Base-by-base conservation (phyloP, 2,329 filamentous ascomycete species). In the Grosmannia huntii region DNA sequence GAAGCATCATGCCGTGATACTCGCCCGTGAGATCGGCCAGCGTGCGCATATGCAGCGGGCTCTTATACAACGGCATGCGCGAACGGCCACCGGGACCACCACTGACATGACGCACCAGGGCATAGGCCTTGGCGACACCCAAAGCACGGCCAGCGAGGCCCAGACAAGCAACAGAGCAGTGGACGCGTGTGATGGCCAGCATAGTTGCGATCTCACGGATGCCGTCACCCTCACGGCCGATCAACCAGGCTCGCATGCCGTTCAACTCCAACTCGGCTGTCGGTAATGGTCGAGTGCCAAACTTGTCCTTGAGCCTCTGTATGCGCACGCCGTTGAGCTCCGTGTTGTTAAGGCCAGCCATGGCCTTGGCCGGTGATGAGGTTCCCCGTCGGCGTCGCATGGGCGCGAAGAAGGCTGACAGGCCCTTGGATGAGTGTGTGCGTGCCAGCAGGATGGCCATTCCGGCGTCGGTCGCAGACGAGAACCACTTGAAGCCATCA, bases 401-500 rank as follows among this genome's bases (percentile, higher is more conserved):
- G 0, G 86, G 86, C 0, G 83, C 83, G 46, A 81, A 77, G 68
- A 90, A 90, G 1, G 80, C 76, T 52, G 77, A 82, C 1, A 88
- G 70, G 0, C 75, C 73, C 2, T 75, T 75, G 2, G 73, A 72
- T 0, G 69, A 67, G 0, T 68, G 63, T 0, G 82, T 86, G 57
- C 77, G 77, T 1, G 86, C 85, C 1, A 89, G 79, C 1, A 87
- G 69, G 5, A 89, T 72, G 0, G 81, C 74, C 76, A 86, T 82
- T 53, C 83, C 74, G 0, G 79, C 78, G 66, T 87, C 84, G 0
- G 83, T 87, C 0, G 84, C 84, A 3, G 77, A 82, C 46, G 80
- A 84, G 70, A 87, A 87, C 78, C 84, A 89, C 65, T 89, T 88
- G 75, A 87, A 87, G 0, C 86, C 86, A 38, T 74, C 76, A 60